Base-by-base conservation (phyloP, 2,329 filamentous ascomycete genomes). In the Phialemoniopsis sp. region DNA sequence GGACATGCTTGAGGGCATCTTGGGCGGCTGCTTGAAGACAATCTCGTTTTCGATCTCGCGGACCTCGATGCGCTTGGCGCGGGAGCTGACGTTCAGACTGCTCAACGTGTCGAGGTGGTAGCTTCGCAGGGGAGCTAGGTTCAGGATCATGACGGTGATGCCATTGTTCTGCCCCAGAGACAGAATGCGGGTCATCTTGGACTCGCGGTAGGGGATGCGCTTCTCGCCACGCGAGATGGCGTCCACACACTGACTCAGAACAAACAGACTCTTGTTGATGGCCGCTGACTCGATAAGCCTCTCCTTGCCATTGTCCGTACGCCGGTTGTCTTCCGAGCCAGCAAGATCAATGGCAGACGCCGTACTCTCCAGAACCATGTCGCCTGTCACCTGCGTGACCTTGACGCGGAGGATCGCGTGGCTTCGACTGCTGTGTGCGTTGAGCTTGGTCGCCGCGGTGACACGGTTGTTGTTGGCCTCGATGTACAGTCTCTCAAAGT, bases 261-360 rank as follows among this genome's bases (percentile, higher is more conserved):
- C 90, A 54, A 97, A 97, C 7, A 97, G 72, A 47, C 88, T 94
- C 68, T 96, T 97, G 74, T 97, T 97, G 70, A 97, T 97, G 55
- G 88, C 91, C 0, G 91, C 89, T 30, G 89, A 95, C 63, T 97
- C 91, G n/a, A 95, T 79, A 58, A 97, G 72, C 18, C 91, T 78
- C 60, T 95, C 89, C 59, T 90, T 93, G 53, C 84, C 89, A 60
- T 97, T 97, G 38, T 95, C 91, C 0, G 91, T 97, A 36, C 91
- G 76, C 36, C 91, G 78, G 59, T 97, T 97, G 62, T 97, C 91
- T 63, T 97, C 93, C 2, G 90, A 96, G 31, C 91, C 91, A 40
- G 91, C 91, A 52, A 97, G 73, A 64, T 97, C 91, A 60, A 97
- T 97, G 54, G 89, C 90, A 3, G 88, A 95, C 13, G 87, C 89